Evolutionary conservation across 2,329 filamentous ascomycete species (phyloP).

Genomic region (Hymenotorrendiella dingleyae): DNA sequence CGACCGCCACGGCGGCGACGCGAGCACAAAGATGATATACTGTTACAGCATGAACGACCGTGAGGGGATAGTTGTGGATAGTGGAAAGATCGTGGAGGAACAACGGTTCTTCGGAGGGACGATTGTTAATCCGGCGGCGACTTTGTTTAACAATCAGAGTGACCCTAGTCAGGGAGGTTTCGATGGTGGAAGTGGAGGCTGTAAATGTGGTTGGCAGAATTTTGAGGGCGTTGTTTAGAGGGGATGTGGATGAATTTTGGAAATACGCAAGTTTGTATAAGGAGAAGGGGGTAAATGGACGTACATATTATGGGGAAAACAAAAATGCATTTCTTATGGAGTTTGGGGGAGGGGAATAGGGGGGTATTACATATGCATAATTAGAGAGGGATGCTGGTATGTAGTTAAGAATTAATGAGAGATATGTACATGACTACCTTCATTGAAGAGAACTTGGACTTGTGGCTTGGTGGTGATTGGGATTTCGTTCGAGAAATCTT

Average conservation of each 20-base stretch:
- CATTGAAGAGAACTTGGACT: too few relatives aligned
- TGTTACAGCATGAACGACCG: constrained; percentile 44
- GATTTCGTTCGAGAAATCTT: too few relatives aligned
- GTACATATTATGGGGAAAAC: too few relatives aligned
- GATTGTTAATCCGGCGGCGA: constrained; percentile 45
- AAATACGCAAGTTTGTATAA: constrained; percentile 6
- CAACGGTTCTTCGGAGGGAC: constrained; percentile 45
- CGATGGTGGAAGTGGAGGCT: constrained; percentile 59
- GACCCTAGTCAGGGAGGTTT: constrained; percentile 50
- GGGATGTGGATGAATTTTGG: not conserved
- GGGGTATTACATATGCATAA: too few relatives aligned
- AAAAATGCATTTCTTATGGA: too few relatives aligned
- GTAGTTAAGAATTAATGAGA: too few relatives aligned
- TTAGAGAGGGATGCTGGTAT: too few relatives aligned
- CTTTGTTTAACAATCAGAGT: constrained; percentile 29
- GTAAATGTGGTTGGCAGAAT: constrained; percentile 56
- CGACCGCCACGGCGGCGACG: constrained; percentile 57
- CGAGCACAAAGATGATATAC: constrained; percentile 47
- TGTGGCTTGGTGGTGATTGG: too few relatives aligned
- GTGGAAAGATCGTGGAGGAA: constrained; percentile 42
- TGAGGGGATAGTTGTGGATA: constrained; percentile 39
- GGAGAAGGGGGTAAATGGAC: too few relatives aligned
- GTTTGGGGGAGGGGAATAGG: too few relatives aligned
- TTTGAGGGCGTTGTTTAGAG: constrained; percentile 18
- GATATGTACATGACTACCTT: too few relatives aligned